Base-by-base conservation (phyloP, 495 filamentous ascomycete species). In the Penicillium coffeae region DNA sequence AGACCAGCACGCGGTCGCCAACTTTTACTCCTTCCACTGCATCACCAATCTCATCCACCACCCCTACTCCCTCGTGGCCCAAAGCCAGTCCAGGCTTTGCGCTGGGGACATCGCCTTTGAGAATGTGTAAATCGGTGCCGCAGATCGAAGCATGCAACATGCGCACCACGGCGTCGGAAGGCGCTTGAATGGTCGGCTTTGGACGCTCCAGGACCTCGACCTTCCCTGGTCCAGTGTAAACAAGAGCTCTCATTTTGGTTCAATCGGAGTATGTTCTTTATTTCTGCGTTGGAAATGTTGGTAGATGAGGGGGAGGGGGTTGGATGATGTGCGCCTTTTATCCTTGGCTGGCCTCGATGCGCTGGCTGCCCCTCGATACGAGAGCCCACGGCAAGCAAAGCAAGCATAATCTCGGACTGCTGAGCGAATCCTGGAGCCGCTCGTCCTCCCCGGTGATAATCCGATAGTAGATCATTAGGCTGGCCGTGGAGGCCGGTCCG, bases 41-140 rank as follows among this genome's bases (percentile, higher is more conserved):
- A 0, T 75, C 54, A 1, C 88, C 88, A n/a, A 89, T 71, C 14
- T 75, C 63, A 16, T 90, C 86, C 9, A 92, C 82, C 13, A 87
- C 66, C n/a, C 89, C 89, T 58, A 84, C 88, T 64, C 89, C 90
- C 53, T 93, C 88, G 60, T 93, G 88, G 36, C 89, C 89, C 0
- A 92, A 72, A 49, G 92, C 86, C 62, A 90, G 84, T 27, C 88
- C 88, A 43, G 84, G 82, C 45, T 81, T 69, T 38, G 89, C 55
- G 58, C 88, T 76, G 2, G 90, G 65, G 13, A 94, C 74, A 16
- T 71, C 64, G 44, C 83, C 80, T 56, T 93, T 86, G 15, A 85
- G 73, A 39, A 93, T 73, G 56, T 93, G 89, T 4, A 94, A 73
- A 58, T 94, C 90, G 33, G 77, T 84, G 4, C 89, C 89, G 65